A percentile compares a stretch with the other conserved stretches of the same genome.
These are phyloP conservation scores for Dictyostelium intermedium DNA, from an alignment of 78 protist species.

Conservation along the genomic window DNA sequence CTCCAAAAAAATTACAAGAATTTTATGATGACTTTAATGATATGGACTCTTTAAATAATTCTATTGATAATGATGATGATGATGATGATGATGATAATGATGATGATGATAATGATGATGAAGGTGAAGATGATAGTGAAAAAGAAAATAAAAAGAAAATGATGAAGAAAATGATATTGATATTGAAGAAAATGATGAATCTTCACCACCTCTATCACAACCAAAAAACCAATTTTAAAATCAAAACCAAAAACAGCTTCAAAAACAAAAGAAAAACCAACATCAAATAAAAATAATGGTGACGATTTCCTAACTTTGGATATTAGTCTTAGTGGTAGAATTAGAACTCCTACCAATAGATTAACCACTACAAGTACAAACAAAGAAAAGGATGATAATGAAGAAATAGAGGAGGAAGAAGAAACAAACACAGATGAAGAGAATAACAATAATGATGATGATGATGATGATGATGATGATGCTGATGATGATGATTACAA, in stretches of 20 bases:
- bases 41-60: background rate
- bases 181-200: slow-evolving; percentile 5
- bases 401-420: background rate
- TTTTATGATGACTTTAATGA: slow-evolving; percentile 34
- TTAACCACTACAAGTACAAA: background rate
- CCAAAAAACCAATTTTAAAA: background rate
- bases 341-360: background rate
- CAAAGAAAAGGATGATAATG: background rate
- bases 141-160: background rate
- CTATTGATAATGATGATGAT: background rate
- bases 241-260: background rate
- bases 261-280: background rate
- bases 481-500: background rate
- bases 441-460: background rate
- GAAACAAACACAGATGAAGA: background rate
- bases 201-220: background rate
- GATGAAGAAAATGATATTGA: background rate
- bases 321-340: slow-evolving; percentile 8
- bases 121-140: background rate
- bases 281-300: background rate
- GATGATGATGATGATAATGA: slow-evolving; percentile 11
- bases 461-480: background rate
- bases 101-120: background rate
- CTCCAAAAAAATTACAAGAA: background rate
- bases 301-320: background rate